phyloP scores from a whole-genome alignment of 768 basidiomycete species.

The Naematelia aurantialba region DNA sequence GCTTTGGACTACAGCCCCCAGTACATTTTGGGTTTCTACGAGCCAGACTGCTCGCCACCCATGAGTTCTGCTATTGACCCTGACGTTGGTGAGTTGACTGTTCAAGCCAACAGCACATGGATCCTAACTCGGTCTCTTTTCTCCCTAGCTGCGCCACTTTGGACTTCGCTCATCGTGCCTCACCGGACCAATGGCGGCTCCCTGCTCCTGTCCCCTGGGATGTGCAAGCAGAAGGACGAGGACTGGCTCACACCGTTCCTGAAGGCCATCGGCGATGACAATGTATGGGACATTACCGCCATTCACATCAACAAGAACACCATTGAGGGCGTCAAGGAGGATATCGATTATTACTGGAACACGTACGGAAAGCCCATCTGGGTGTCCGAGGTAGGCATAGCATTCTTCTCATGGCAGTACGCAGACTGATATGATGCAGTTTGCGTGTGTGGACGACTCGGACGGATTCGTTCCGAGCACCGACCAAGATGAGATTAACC shows the following conservation, averaged over 20 bases:
- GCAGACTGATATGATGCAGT: constrained; percentile 17
- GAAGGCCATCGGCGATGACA: constrained; percentile 15
- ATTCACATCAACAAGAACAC: constrained; percentile 49
- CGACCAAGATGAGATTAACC: constrained; percentile 49
- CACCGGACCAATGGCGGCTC: constrained; percentile 35
- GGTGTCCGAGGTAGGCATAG: constrained; percentile 40
- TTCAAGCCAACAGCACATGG: not conserved
- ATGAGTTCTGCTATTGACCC: constrained; percentile 31
- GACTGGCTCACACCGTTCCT: constrained; percentile 47
- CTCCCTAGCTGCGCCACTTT: constrained; percentile 32
- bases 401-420: not conserved
- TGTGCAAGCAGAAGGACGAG: constrained; percentile 51
- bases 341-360: constrained; percentile 46
- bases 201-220: constrained; percentile 43
- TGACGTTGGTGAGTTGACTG: constrained; percentile 15
- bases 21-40: constrained; percentile 49
- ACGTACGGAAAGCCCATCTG: constrained; percentile 46
- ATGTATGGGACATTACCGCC: constrained; percentile 41
- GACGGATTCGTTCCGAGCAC: constrained; percentile 44
- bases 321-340: constrained; percentile 44
- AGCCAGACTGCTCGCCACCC: constrained; percentile 48
- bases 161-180: constrained; percentile 45
- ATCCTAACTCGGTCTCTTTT: not conserved
- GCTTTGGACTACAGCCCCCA: constrained; percentile 36
- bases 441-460: constrained; percentile 49